Conservation (phyloP, 225 moss, liverwort and hornwort species). For the Marchantia polymorpha region DNA sequence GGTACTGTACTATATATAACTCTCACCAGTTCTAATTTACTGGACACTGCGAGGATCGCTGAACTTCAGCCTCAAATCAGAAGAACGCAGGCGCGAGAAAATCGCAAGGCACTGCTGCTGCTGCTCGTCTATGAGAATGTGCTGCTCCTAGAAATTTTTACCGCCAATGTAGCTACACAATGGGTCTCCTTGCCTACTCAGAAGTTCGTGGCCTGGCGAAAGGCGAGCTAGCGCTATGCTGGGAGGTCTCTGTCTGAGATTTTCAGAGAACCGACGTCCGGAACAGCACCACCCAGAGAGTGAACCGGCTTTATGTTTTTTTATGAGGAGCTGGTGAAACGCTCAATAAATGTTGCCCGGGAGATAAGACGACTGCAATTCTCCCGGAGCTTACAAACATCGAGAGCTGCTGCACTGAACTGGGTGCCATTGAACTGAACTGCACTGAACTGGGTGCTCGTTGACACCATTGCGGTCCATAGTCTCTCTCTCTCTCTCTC, state of each 20-base stretch:
- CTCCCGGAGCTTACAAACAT: not conserved
- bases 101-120: not conserved
- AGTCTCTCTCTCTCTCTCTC: too few relatives aligned
- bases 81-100: not conserved
- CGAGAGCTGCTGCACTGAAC: not conserved
- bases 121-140: not conserved
- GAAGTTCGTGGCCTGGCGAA: not conserved
- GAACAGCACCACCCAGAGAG: not conserved
- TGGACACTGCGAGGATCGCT: not conserved
- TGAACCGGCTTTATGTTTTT: not conserved
- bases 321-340: slow-evolving; percentile 4
- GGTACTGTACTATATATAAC: not conserved
- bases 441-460: slow-evolving; percentile 5
- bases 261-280: not conserved
- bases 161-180: not conserved
- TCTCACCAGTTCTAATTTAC: not conserved
- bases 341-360: not conserved
- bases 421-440: not conserved
- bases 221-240: too few relatives aligned
- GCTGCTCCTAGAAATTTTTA: not conserved
- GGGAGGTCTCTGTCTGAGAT: not conserved
- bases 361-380: not conserved
- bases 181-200: not conserved
- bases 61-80: not conserved
- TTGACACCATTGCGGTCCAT: too few relatives aligned